Evolutionary conservation across 2,329 filamentous ascomycete species (phyloP).

Genomic region (Thielaviopsis musarum): DNA sequence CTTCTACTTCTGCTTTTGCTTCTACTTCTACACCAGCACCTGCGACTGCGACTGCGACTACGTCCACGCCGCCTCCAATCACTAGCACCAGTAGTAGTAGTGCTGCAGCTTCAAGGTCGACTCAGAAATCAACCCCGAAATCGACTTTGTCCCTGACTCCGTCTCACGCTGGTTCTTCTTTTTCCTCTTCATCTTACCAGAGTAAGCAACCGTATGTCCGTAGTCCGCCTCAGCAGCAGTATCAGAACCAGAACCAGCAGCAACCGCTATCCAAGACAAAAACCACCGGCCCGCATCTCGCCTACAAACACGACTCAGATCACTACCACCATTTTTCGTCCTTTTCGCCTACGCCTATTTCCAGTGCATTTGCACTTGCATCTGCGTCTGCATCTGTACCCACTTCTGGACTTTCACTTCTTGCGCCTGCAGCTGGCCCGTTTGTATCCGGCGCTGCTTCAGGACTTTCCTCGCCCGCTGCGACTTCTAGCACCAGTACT

Average conservation of each 20-base stretch:
- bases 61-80: background rate
- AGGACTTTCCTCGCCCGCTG: background rate
- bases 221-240: background rate
- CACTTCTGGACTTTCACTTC: background rate
- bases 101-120: background rate
- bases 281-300: background rate
- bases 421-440: background rate
- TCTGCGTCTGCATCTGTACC: background rate
- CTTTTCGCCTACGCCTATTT: background rate
- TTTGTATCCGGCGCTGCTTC: background rate
- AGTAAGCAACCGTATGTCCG: background rate
- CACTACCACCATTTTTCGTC: background rate
- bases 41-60: background rate
- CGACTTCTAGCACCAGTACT: slow-evolving; percentile 1
- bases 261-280: background rate
- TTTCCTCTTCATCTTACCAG: background rate
- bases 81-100: too few relatives aligned
- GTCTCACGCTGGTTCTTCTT: background rate
- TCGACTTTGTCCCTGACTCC: background rate
- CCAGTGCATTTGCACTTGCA: background rate
- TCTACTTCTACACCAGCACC: background rate
- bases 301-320: background rate
- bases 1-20: too few relatives aligned
- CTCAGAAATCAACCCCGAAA: background rate
- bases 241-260: background rate